phyloP scores from a whole-genome alignment of 1,139 yeast genomes.

The Debaryomyces subglobosus region DNA sequence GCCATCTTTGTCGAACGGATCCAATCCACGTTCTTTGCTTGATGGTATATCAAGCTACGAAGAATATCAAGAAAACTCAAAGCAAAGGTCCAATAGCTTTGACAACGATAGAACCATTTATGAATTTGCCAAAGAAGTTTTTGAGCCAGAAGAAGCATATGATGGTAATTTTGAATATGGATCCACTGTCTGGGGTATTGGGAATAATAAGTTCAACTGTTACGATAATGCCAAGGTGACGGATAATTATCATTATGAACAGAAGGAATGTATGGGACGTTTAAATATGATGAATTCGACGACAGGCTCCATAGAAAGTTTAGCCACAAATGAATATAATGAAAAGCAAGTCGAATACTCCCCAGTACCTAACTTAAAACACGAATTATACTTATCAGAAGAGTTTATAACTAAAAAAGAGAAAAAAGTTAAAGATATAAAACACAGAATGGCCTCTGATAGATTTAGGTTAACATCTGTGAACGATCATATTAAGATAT shows the following conservation, averaged over 20 bases:
- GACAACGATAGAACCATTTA: background rate
- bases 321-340: background rate
- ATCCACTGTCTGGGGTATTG: conserved; percentile 3
- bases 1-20: background rate
- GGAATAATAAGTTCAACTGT: background rate
- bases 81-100: background rate
- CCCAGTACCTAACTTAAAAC: background rate
- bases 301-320: background rate
- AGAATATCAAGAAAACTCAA: background rate
- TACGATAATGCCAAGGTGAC: background rate
- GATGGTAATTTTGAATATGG: conserved; percentile 1
- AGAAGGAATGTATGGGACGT: background rate
- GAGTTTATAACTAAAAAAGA: conserved; percentile 29
- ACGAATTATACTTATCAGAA: conserved; percentile 14
- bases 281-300: background rate
- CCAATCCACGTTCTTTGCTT: background rate
- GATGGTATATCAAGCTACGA: conserved; percentile 1
- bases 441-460: conserved; percentile 15
- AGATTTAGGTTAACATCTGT: conserved; percentile 17
- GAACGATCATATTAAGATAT: conserved; percentile 14
- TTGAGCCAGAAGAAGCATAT: background rate
- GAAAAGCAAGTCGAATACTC: background rate
- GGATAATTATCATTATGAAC: background rate
- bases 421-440: conserved; percentile 21
- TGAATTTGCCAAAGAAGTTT: background rate